A percentile compares a stretch with the other conserved stretches of the same genome.
phyloP scores from a whole-genome alignment of 306 rosid species.

The Biancaea sappan region DNA sequence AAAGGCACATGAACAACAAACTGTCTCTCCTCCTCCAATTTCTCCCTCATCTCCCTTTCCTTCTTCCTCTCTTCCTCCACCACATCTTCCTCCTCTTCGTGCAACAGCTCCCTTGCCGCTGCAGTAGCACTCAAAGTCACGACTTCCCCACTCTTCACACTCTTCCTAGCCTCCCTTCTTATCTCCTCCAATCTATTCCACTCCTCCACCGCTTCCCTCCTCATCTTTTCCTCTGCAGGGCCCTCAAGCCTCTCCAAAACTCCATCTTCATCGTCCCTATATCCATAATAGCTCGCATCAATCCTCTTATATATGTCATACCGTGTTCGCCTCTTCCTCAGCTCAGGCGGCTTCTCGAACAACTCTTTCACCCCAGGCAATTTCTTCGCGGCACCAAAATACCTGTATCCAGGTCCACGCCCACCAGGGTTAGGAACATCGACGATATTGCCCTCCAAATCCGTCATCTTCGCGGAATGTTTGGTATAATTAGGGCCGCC shows the following conservation, averaged over 20 bases:
- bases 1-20: conserved; percentile 89
- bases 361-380: conserved; percentile 82
- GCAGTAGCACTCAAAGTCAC: conserved; percentile 47
- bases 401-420: conserved; percentile 90
- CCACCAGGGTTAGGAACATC: conserved; percentile 95
- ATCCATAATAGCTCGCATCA: conserved; percentile 86
- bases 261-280: conserved; percentile 92
- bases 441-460: conserved; percentile 88
- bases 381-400: conserved; percentile 91
- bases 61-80: conserved; percentile 69
- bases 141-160: conserved; percentile 83
- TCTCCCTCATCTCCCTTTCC: conserved; percentile 50
- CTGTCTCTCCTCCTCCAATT: conserved; percentile 53
- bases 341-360: conserved; percentile 90
- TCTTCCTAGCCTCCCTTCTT: conserved; percentile 78
- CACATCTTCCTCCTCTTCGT: conserved; percentile 86
- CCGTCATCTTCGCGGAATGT: conserved; percentile 86
- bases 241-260: conserved; percentile 69
- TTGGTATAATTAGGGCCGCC: conserved; percentile 77
- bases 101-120: conserved; percentile 57
- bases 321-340: conserved; percentile 78
- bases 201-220: conserved; percentile 68
- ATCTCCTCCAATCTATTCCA: conserved; percentile 78
- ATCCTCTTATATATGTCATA: conserved; percentile 86
- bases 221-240: conserved; percentile 64